Conservation (phyloP, 495 filamentous ascomycete species). For the Oleoguttula mirabilis region DNA sequence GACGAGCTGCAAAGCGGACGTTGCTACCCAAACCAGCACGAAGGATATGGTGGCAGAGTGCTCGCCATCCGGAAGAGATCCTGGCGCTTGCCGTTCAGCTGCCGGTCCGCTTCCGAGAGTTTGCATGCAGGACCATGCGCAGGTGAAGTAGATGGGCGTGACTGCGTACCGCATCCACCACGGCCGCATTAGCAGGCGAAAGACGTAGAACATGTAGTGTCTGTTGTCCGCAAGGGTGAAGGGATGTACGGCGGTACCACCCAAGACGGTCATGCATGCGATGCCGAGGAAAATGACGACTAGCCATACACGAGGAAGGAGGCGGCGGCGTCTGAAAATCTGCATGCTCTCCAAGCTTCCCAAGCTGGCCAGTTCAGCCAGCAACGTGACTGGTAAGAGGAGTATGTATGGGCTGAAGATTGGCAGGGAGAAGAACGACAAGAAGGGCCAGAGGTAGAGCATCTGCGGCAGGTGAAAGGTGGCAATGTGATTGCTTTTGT, state of each 20-base stretch:
- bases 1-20: slow-evolving; percentile 63
- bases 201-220: slow-evolving; percentile 94
- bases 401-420: slow-evolving; percentile 46
- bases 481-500: slow-evolving; percentile 86
- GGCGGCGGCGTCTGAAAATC: slow-evolving; percentile 26
- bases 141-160: slow-evolving; percentile 49
- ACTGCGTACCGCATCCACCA: slow-evolving; percentile 57
- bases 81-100: background rate
- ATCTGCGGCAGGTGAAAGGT: slow-evolving; percentile 83
- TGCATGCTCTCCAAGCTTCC: slow-evolving; percentile 23
- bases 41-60: slow-evolving; percentile 34
- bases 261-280: slow-evolving; percentile 50
- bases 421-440: slow-evolving; percentile 79
- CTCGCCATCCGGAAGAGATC: slow-evolving; percentile 8
- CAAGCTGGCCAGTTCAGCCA: slow-evolving; percentile 11
- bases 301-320: slow-evolving; percentile 32
- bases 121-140: slow-evolving; percentile 47
- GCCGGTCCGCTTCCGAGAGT: slow-evolving; percentile 35
- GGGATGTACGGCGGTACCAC: slow-evolving; percentile 89
- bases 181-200: slow-evolving; percentile 63
- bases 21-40: slow-evolving; percentile 54
- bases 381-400: slow-evolving; percentile 4
- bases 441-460: slow-evolving; percentile 87
- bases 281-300: slow-evolving; percentile 31
- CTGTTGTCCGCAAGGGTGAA: slow-evolving; percentile 94